Evolutionary conservation across 768 basidiomycete genomes (phyloP).

Genomic region (Lanmaoa pseudosensibilis): DNA sequence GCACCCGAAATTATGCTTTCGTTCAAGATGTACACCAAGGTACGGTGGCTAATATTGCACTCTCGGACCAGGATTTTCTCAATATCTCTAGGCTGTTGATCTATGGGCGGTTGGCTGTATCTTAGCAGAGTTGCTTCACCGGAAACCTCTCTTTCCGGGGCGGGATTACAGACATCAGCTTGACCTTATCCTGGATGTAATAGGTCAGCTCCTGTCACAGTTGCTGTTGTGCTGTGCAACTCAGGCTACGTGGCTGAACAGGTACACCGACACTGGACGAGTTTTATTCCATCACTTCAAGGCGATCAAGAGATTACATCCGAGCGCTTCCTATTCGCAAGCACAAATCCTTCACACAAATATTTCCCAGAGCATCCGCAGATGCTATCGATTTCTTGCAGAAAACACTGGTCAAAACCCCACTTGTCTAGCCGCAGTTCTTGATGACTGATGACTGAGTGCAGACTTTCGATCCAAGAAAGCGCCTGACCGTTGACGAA

Average conservation of each 20-base stretch:
- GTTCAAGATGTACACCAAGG: slow-evolving; percentile 87
- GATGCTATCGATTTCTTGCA: slow-evolving; percentile 72
- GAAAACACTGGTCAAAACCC: slow-evolving; percentile 58
- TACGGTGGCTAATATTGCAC: slow-evolving; percentile 21
- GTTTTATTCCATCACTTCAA: slow-evolving; percentile 86
- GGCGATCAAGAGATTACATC: slow-evolving; percentile 84
- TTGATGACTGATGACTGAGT: background rate
- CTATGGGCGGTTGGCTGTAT: slow-evolving; percentile 77
- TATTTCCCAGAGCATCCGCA: slow-evolving; percentile 77
- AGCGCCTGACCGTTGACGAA: slow-evolving; percentile 78
- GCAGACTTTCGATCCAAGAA: slow-evolving; percentile 86
- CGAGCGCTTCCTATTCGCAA: slow-evolving; percentile 83
- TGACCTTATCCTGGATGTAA: slow-evolving; percentile 83
- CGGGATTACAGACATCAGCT: slow-evolving; percentile 88
- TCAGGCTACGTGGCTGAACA: slow-evolving; percentile 29
- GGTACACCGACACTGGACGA: slow-evolving; percentile 87
- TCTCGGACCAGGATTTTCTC: slow-evolving; percentile 8
- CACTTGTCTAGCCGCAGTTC: slow-evolving; percentile 28
- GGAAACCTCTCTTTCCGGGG: slow-evolving; percentile 84
- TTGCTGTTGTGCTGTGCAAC: slow-evolving; percentile 15
- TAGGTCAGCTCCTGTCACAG: slow-evolving; percentile 44
- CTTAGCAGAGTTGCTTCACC: slow-evolving; percentile 78
- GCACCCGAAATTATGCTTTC: slow-evolving; percentile 95
- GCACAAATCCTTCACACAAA: slow-evolving; percentile 60
- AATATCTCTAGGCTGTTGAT: slow-evolving; percentile 54